Evolutionary conservation across 164 flowering plant genomes (phyloP).

Genomic region (Macadamia tetraphylla): DNA sequence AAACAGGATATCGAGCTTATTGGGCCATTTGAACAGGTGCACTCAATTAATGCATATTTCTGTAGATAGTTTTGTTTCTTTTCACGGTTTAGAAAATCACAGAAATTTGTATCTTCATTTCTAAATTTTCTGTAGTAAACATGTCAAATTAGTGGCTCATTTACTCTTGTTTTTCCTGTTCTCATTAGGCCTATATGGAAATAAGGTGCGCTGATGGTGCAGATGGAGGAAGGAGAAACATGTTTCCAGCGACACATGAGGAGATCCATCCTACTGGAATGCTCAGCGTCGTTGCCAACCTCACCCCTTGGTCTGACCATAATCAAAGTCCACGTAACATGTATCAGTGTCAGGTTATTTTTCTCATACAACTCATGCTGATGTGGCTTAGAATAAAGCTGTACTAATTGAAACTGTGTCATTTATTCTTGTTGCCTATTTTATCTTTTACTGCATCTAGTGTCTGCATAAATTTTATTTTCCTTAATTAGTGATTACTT

Average conservation of each 20-base stretch:
- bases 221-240: slow-evolving; percentile 62
- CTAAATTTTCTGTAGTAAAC: background rate
- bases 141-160: background rate
- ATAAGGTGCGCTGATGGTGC: slow-evolving; percentile 94
- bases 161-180: slow-evolving; percentile 1
- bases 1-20: slow-evolving; percentile 61
- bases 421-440: background rate
- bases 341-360: slow-evolving; percentile 94
- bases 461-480: background rate
- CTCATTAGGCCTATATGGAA: slow-evolving; percentile 78
- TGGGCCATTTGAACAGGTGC: slow-evolving; percentile 97
- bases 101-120: background rate
- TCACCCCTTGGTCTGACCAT: slow-evolving; percentile 97
- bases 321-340: slow-evolving; percentile 98
- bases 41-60: background rate
- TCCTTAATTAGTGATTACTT: background rate
- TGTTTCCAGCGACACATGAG: slow-evolving; percentile 87
- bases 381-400: background rate
- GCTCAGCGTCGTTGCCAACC: slow-evolving; percentile 89
- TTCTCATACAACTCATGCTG: background rate
- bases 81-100: background rate
- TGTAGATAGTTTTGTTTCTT: too few relatives aligned
- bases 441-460: background rate
- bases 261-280: slow-evolving; percentile 88
- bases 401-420: background rate